Evolutionary conservation across 2,329 filamentous ascomycete species (phyloP).

Genomic region (Fusarium chuoi): DNA sequence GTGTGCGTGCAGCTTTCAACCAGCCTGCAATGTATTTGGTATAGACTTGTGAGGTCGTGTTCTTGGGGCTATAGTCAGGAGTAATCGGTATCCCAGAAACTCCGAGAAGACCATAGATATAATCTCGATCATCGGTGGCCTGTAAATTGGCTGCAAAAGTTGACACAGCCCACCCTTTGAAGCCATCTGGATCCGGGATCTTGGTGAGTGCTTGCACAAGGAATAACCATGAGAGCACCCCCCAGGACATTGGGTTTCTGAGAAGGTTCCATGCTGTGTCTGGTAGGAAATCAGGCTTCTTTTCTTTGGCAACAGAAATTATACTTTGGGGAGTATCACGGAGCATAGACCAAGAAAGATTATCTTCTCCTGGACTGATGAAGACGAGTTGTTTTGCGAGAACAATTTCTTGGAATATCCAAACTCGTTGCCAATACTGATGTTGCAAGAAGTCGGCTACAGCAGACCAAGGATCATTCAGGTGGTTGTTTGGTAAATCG

Average conservation of each 20-base stretch:
- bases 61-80: conserved; percentile 3
- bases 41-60: conserved; percentile 1
- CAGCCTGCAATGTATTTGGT: conserved; percentile 4
- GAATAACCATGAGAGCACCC: neutral
- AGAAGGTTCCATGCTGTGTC: neutral
- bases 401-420: conserved; percentile 11
- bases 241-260: neutral
- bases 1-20: neutral
- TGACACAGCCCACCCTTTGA: conserved; percentile 15
- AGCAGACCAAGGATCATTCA: neutral
- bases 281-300: neutral
- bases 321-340: neutral
- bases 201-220: conserved; percentile 2
- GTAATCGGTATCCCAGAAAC: conserved; percentile 3
- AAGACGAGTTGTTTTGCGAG: neutral
- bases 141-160: conserved; percentile 8
- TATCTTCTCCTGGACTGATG: neutral
- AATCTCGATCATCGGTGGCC: conserved; percentile 1
- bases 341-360: neutral
- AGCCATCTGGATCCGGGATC: conserved; percentile 8
- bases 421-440: conserved; percentile 6
- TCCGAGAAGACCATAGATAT: conserved; percentile 15
- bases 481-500: neutral
- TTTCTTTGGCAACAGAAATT: neutral
- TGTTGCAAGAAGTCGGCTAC: neutral